Conservation (phyloP, 768 basidiomycete genomes). For the Tylopilus sp. region DNA sequence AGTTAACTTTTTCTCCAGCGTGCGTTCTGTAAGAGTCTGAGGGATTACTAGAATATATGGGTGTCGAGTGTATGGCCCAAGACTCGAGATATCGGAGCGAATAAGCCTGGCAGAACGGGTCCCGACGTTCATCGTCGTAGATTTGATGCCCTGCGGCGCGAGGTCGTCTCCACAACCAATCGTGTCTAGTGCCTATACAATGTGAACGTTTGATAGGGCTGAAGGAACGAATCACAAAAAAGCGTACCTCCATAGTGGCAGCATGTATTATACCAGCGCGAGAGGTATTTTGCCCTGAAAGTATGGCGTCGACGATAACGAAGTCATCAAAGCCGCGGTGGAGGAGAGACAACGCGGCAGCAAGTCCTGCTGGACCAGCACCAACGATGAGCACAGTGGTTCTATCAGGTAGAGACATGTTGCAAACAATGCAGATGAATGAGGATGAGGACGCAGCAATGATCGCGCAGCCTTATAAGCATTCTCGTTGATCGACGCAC, state of each 20-base stretch:
- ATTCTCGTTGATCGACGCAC: neutral
- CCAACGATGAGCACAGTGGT: constrained; percentile 50
- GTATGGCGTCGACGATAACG: constrained; percentile 40
- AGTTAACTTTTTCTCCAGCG: constrained; percentile 35
- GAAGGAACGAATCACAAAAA: neutral
- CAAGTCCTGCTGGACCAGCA: constrained; percentile 48
- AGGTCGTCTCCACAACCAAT: constrained; percentile 42
- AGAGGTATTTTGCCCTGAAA: constrained; percentile 35
- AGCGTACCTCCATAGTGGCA: constrained; percentile 48
- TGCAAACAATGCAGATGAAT: neutral
- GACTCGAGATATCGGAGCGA: constrained; percentile 30
- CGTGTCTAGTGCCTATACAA: constrained; percentile 40
- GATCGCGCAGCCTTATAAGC: neutral
- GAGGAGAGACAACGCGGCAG: constrained; percentile 42
- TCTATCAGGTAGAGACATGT: constrained; percentile 28
- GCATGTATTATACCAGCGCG: constrained; percentile 49
- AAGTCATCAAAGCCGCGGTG: constrained; percentile 40
- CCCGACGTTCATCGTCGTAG: constrained; percentile 22
- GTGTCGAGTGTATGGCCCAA: constrained; percentile 41
- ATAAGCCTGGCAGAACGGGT: constrained; percentile 31
- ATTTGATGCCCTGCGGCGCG: constrained; percentile 36
- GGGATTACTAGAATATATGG: constrained; percentile 42
- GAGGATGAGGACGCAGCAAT: neutral
- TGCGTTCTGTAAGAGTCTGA: constrained; percentile 43
- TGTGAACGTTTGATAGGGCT: constrained; percentile 30